Evolutionary conservation across 2,329 filamentous ascomycete species (phyloP).

Genomic region (Beauveria caledonica): DNA sequence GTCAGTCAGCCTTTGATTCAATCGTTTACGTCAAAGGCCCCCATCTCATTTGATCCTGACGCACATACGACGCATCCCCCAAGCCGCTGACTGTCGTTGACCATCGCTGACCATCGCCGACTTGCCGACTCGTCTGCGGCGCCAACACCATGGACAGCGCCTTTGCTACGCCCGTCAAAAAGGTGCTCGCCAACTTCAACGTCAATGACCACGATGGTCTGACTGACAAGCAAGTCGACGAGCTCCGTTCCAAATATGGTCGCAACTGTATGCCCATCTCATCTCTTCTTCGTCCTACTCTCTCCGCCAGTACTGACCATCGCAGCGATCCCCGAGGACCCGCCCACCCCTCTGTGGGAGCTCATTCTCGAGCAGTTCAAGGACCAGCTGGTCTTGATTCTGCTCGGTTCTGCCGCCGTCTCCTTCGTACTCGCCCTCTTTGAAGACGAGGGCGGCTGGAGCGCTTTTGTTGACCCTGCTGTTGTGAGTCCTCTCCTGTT

Average conservation of each 20-base stretch:
- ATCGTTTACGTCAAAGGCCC: slow-evolving; percentile 1
- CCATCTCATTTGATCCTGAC: slow-evolving; percentile 5
- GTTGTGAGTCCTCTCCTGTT: slow-evolving; percentile 57
- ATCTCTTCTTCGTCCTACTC: background rate
- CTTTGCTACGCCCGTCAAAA: slow-evolving; percentile 47
- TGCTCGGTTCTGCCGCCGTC: slow-evolving; percentile 84
- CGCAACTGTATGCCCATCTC: slow-evolving; percentile 49
- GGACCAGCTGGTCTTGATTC: slow-evolving; percentile 92
- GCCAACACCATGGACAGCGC: slow-evolving; percentile 50
- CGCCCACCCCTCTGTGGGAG: slow-evolving; percentile 91
- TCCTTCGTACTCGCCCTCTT: slow-evolving; percentile 91
- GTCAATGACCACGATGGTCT: slow-evolving; percentile 49
- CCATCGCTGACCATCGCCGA: background rate
- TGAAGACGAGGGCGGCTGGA: slow-evolving; percentile 89
- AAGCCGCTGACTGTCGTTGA: background rate
- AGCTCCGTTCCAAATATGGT: slow-evolving; percentile 50
- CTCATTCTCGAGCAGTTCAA: slow-evolving; percentile 98
- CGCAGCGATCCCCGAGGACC: slow-evolving; percentile 67
- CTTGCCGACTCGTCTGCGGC: slow-evolving; percentile 14
- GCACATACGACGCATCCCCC: background rate
- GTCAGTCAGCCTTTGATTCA: slow-evolving; percentile 4
- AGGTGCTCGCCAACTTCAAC: slow-evolving; percentile 51
- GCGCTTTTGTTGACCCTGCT: slow-evolving; percentile 89
- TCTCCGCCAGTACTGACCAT: slow-evolving; percentile 6
- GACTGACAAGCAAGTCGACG: slow-evolving; percentile 48